Conservation (phyloP, 2,329 filamentous ascomycete species). For the Penicillium italicum region DNA sequence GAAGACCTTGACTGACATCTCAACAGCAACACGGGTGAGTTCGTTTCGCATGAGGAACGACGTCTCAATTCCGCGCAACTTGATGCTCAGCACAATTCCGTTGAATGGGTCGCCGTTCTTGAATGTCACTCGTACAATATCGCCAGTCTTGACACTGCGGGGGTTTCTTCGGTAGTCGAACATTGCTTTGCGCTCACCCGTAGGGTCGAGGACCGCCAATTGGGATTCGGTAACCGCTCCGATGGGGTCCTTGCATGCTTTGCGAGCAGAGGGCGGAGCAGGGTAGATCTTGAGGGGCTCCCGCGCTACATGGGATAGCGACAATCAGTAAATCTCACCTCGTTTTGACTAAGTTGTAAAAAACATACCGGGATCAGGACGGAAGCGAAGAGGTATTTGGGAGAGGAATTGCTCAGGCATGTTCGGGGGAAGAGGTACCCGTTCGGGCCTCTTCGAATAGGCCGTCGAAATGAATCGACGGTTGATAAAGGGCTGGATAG, state of each 20-base stretch:
- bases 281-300: conserved; percentile 56
- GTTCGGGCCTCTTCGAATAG: conserved; percentile 43
- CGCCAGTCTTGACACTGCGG: conserved; percentile 77
- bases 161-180: conserved; percentile 70
- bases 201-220: conserved; percentile 74
- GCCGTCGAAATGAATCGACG: conserved; percentile 51
- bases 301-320: conserved; percentile 28
- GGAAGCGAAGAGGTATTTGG: conserved; percentile 40
- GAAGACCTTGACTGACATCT: conserved; percentile 98
- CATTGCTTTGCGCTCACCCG: conserved; percentile 73
- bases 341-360: not conserved
- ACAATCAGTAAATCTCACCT: not conserved
- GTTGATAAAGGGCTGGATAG: conserved; percentile 49
- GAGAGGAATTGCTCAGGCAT: conserved; percentile 43
- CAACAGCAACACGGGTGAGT: conserved; percentile 79
- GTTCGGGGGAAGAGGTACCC: conserved; percentile 40
- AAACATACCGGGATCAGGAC: conserved; percentile 37
- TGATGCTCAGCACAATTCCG: conserved; percentile 82
- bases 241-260: conserved; percentile 59
- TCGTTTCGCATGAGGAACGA: conserved; percentile 82
- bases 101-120: conserved; percentile 84
- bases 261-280: conserved; percentile 34
- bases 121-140: conserved; percentile 85
- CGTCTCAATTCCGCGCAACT: conserved; percentile 82
- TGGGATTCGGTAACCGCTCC: conserved; percentile 64